Percentiles rank a stretch among this genome's conserved stretches.
These are phyloP conservation scores for Metroxylon sagu DNA, from an alignment of 176 grass and related monocot species.

Conservation along the genomic window DNA sequence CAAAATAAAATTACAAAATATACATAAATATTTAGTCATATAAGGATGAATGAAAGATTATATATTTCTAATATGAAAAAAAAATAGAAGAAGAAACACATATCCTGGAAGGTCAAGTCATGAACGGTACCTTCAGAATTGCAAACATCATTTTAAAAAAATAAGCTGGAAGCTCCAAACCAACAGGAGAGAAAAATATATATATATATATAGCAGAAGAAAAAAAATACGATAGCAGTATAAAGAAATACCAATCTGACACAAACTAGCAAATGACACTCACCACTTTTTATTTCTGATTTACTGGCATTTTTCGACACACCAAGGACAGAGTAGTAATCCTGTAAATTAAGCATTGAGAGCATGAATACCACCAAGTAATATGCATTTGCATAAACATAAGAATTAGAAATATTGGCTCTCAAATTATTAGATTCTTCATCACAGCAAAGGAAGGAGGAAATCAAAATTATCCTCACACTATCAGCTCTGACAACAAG, in stretches of 20 bases:
- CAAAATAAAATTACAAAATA: too few species aligned
- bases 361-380: background rate
- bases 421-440: too few species aligned
- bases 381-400: slow-evolving; percentile 7
- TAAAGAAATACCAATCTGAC: too few species aligned
- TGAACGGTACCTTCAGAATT: too few species aligned
- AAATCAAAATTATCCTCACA: slow-evolving; percentile 38
- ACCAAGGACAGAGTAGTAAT: slow-evolving; percentile 87
- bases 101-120: too few species aligned
- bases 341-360: slow-evolving; percentile 43
- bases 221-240: background rate
- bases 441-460: too few species aligned
- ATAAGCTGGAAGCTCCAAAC: too few species aligned
- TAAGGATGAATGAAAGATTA: too few species aligned
- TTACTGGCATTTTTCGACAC: slow-evolving; percentile 98
- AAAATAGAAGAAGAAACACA: too few species aligned
- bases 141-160: too few species aligned
- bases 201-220: background rate
- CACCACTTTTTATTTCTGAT: slow-evolving; percentile 98
- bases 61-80: too few species aligned
- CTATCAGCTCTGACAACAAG: slow-evolving; percentile 75
- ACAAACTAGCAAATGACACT: slow-evolving; percentile 26
- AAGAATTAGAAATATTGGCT: slow-evolving; percentile 9
- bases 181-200: background rate
- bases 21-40: too few species aligned